A percentile compares a stretch with the other conserved stretches of the same genome.
Evolutionary conservation across 148 eudicot genomes (phyloP).

Genomic region (Nepenthes gracilis): DNA sequence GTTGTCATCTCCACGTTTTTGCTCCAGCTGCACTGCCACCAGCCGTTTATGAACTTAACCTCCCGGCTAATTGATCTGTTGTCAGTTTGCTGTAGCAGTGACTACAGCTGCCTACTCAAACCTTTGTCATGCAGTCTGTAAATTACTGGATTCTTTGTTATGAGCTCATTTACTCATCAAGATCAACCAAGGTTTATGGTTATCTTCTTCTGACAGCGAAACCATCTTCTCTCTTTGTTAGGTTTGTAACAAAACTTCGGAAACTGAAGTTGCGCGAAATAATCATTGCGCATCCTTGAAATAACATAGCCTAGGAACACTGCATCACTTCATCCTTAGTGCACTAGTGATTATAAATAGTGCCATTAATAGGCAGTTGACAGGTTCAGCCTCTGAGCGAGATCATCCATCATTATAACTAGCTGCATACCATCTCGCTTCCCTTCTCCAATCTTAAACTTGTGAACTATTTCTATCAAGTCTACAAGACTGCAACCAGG

Average conservation of each 20-base stretch:
- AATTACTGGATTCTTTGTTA: too few species aligned
- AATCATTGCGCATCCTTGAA: background rate
- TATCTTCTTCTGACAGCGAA: too few species aligned
- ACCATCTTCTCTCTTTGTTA: too few species aligned
- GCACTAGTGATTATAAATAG: background rate
- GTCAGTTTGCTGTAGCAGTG: too few species aligned
- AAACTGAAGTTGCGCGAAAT: background rate
- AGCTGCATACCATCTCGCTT: slow-evolving; percentile 12
- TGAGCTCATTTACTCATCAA: too few species aligned
- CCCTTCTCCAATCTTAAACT: slow-evolving; percentile 21
- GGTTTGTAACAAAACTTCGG: background rate
- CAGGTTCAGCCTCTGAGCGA: slow-evolving; percentile 7
- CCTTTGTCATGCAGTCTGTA: too few species aligned
- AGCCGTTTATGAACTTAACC: too few species aligned
- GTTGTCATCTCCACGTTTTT: too few species aligned
- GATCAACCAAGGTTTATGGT: too few species aligned
- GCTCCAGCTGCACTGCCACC: too few species aligned
- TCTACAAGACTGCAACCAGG: slow-evolving; percentile 41
- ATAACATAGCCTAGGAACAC: background rate
- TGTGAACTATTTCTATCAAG: slow-evolving; percentile 45
- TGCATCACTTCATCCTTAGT: background rate
- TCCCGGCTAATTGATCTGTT: too few species aligned
- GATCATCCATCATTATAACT: slow-evolving; percentile 15
- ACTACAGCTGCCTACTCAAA: too few species aligned
- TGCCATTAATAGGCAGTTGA: background rate